These are phyloP conservation scores for Sporobolomyces pararoseus DNA, from an alignment of 768 basidiomycete genomes.

Conservation along the genomic window DNA sequence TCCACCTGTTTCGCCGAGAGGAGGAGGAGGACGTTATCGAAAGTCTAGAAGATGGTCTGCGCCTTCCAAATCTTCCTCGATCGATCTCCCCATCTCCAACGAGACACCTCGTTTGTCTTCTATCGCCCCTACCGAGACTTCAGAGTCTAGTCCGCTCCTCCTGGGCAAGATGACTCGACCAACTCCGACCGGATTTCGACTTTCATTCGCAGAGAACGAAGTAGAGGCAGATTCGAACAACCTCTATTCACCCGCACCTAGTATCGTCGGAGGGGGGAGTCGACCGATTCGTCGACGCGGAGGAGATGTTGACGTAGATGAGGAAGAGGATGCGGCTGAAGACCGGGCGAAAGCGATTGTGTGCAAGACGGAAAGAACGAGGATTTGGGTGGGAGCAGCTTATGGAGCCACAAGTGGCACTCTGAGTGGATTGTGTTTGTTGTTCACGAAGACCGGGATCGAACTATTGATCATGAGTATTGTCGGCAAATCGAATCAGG, in stretches of 20 bases:
- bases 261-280: slow-evolving; percentile 3
- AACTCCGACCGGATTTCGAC: background rate
- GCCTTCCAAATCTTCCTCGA: background rate
- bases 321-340: background rate
- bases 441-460: slow-evolving; percentile 90
- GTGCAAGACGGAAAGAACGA: slow-evolving; percentile 49
- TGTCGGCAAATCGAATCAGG: slow-evolving; percentile 63
- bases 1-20: background rate
- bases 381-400: slow-evolving; percentile 68
- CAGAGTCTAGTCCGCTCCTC: too few relatives aligned
- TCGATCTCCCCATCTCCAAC: background rate
- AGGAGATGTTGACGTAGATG: too few relatives aligned
- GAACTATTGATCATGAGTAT: slow-evolving; percentile 78
- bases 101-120: too few relatives aligned
- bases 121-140: too few relatives aligned
- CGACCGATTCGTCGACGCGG: background rate
- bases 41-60: background rate
- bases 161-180: background rate
- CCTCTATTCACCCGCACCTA: slow-evolving; percentile 12
- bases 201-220: slow-evolving; percentile 13
- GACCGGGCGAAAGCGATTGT: background rate
- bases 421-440: slow-evolving; percentile 82
- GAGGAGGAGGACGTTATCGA: background rate
- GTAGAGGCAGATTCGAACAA: slow-evolving; percentile 9
- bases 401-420: slow-evolving; percentile 86